Evolutionary conservation across 176 grass and related monocot species (phyloP).

Genomic region (Rhynchospora breviuscula): DNA sequence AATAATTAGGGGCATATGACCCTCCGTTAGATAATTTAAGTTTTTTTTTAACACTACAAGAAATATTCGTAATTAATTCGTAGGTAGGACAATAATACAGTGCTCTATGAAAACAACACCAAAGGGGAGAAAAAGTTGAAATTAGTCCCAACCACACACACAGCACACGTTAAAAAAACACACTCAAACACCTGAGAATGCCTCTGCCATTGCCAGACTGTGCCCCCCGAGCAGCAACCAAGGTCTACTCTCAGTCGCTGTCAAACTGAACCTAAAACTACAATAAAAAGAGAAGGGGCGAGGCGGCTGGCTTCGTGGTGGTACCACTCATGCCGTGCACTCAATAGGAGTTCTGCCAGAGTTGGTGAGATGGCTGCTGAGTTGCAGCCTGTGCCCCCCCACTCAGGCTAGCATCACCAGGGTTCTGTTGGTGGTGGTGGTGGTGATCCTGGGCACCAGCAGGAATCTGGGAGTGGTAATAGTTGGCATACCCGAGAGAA

Average conservation of each 20-base stretch:
- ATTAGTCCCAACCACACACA: constrained; percentile 29
- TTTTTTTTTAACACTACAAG: constrained; percentile 25
- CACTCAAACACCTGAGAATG: neutral
- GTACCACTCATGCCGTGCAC: neutral
- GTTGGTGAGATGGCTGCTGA: constrained; percentile 52
- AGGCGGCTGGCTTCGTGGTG: neutral
- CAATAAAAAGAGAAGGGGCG: neutral
- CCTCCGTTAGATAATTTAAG: constrained; percentile 22
- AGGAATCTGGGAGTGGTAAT: constrained; percentile 57
- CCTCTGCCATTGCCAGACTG: neutral
- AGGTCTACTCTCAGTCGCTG: neutral
- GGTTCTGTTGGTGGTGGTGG: constrained; percentile 46
- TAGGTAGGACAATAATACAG: constrained; percentile 12
- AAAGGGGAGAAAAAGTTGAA: neutral
- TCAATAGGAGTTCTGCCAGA: constrained; percentile 91
- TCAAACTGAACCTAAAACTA: constrained; percentile 21
- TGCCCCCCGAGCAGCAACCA: neutral
- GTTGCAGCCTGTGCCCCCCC: constrained; percentile 35
- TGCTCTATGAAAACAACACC: constrained; percentile 26
- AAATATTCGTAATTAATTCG: constrained; percentile 20
- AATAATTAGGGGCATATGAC: constrained; percentile 2
- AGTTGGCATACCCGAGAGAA: constrained; percentile 59
- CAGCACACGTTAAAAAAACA: constrained; percentile 26
- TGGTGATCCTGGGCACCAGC: constrained; percentile 59
- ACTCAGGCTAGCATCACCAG: constrained; percentile 49